These are phyloP conservation scores for Bolboschoenoplectus hybrid DNA, from an alignment of 202 grass and related monocot genomes.

Conservation along the genomic window DNA sequence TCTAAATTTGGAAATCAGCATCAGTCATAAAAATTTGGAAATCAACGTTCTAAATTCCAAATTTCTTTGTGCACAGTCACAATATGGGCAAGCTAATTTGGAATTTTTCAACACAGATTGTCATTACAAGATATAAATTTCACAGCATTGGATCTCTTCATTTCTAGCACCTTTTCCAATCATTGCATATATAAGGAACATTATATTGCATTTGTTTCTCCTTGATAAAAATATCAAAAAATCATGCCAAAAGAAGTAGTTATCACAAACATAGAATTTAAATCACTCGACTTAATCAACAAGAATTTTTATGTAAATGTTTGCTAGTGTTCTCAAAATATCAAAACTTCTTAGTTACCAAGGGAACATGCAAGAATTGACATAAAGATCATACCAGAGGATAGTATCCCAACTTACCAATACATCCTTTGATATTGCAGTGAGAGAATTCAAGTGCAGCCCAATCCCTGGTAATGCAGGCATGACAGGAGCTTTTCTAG, in stretches of 20 bases:
- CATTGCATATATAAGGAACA: neutral
- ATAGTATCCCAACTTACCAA: slow-evolving; percentile 47
- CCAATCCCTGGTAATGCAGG: slow-evolving; percentile 75
- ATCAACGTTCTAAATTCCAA: too few species aligned
- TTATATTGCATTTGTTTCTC: neutral
- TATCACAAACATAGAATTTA: neutral
- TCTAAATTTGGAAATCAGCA: slow-evolving; percentile 30
- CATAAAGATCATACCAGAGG: neutral
- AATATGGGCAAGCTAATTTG: neutral
- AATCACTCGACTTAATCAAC: neutral
- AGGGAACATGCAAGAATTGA: neutral
- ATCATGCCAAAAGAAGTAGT: neutral
- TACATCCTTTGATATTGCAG: slow-evolving; percentile 67
- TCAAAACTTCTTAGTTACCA: neutral
- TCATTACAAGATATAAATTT: neutral
- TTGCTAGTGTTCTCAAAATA: neutral
- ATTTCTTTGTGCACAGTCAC: too few species aligned
- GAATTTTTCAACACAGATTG: neutral
- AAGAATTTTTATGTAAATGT: neutral
- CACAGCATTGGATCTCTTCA: neutral
- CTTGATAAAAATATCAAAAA: slow-evolving; percentile 7
- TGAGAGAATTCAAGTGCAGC: slow-evolving; percentile 90
- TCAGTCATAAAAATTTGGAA: neutral
- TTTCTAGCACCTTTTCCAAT: neutral
- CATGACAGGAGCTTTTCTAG: slow-evolving; percentile 52